Evolutionary conservation across 805 yeast species (phyloP), one percentile per base, ranked within the genome.

Genomic region (Metschnikowia anglica): DNA sequence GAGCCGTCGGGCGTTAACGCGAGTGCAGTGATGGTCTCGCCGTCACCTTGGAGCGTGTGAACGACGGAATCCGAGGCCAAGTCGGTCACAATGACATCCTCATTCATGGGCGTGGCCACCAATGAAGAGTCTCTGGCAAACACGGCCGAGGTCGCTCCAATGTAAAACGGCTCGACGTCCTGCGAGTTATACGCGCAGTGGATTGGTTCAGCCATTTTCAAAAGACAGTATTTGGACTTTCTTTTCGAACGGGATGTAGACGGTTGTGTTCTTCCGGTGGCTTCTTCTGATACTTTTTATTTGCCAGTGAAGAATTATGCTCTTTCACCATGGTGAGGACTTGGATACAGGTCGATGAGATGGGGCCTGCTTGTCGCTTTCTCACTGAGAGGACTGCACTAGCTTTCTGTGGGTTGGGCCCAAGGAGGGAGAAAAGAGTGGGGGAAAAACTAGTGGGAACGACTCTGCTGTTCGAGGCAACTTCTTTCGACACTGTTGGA

Each of bases 61-160:
- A 87, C 44, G 17, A 74, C 63, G 49, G 75, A 70, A 43, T 85
- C 83, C 15, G 85, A 74, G 5, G 59, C 58, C 37, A 86, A 63
- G 53, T 88, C 76, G 28, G 91, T 75, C 20, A 93, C 71, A 34
- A 85, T 76, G 2, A 88, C 77, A 52, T 85, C 88, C 56, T 88
- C 96, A 24, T 83, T 71, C 15, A 84, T 75, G 1, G 96, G 85
- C 1, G 97, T 84, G 7, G 95, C 96, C 43, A 90, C 61, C 1
- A 84, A 54, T 3, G 69, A 54, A 6, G 83, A 88, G 52, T 81
- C 83, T 11, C 63, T 65, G 2, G 89, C 78, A 9, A 88, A 59
- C 0, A 88, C 70, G 2, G 88, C 93, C 21, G 83, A 71, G 2
- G 93, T 79, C 5, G 93, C 88, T 20, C 97, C 96, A 12, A 87